Evolutionary conservation across 208 protist species (phyloP).

Genomic region (Trypanosoma rangeli): DNA sequence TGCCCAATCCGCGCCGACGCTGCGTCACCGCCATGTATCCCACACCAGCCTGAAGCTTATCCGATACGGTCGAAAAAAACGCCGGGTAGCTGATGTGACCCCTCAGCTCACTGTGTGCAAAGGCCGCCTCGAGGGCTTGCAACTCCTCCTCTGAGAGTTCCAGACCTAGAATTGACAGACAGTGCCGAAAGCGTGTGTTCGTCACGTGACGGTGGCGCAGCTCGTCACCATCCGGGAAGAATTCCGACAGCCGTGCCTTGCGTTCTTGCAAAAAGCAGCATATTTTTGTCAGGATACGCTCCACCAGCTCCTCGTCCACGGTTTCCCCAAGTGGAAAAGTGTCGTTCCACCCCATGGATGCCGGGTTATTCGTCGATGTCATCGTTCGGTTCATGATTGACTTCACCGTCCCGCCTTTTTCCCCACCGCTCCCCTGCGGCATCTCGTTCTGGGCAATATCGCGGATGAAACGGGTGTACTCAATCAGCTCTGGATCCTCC

Average conservation of each 20-base stretch:
- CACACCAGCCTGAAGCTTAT: slow-evolving; percentile 50
- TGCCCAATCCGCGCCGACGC: slow-evolving; percentile 37
- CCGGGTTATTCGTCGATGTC: neutral
- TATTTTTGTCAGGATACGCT: slow-evolving; percentile 40
- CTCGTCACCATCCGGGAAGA: slow-evolving; percentile 86
- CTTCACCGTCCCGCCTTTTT: neutral
- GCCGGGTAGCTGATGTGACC: slow-evolving; percentile 68
- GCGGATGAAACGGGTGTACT: slow-evolving; percentile 71
- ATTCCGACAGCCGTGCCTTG: slow-evolving; percentile 61
- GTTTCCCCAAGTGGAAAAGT: neutral
- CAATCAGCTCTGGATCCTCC: slow-evolving; percentile 41
- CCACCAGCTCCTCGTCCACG: slow-evolving; percentile 38
- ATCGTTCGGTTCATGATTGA: neutral
- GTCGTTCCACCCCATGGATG: neutral
- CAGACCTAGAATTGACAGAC: slow-evolving; percentile 74
- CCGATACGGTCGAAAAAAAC: slow-evolving; percentile 58
- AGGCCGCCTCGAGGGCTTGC: slow-evolving; percentile 51
- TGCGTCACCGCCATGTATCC: slow-evolving; percentile 44
- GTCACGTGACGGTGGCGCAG: slow-evolving; percentile 81
- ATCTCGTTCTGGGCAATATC: slow-evolving; percentile 58
- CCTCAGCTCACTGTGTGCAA: slow-evolving; percentile 33
- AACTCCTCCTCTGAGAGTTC: slow-evolving; percentile 57
- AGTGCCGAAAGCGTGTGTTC: slow-evolving; percentile 73
- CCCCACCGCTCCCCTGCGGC: neutral
- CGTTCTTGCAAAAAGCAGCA: slow-evolving; percentile 76